A percentile compares a stretch with the other conserved stretches of the same genome.
Evolutionary conservation across 2,329 filamentous ascomycete genomes (phyloP).

Genomic region (Drechslerella dactyloides): DNA sequence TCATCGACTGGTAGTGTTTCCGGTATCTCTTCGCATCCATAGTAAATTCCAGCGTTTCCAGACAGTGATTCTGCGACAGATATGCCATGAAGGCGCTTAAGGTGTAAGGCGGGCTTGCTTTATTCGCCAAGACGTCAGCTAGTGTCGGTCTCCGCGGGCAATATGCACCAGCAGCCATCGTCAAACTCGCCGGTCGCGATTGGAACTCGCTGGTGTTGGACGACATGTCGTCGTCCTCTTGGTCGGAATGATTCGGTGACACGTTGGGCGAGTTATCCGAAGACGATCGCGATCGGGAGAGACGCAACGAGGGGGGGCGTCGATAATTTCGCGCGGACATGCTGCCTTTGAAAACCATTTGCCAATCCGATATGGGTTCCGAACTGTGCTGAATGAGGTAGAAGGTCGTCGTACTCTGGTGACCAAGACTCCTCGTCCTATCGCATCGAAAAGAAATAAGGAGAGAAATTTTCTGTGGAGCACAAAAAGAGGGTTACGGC

Average conservation of each 20-base stretch:
- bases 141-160: slow-evolving; percentile 73
- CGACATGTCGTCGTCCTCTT: slow-evolving; percentile 54
- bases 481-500: neutral
- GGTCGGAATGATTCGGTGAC: slow-evolving; percentile 52
- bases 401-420: slow-evolving; percentile 8
- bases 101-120: slow-evolving; percentile 85
- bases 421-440: slow-evolving; percentile 26
- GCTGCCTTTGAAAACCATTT: slow-evolving; percentile 51
- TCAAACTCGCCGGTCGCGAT: slow-evolving; percentile 50
- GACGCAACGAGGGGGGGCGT: slow-evolving; percentile 54
- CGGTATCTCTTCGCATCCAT: slow-evolving; percentile 89
- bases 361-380: slow-evolving; percentile 38
- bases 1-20: slow-evolving; percentile 68
- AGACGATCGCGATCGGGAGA: slow-evolving; percentile 53
- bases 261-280: slow-evolving; percentile 53
- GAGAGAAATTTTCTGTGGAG: neutral
- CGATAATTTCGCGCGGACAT: slow-evolving; percentile 55
- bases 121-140: slow-evolving; percentile 85
- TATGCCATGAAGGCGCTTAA: slow-evolving; percentile 94
- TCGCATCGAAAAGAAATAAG: slow-evolving; percentile 34
- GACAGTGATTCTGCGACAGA: slow-evolving; percentile 92
- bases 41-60: slow-evolving; percentile 95
- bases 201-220: slow-evolving; percentile 51
- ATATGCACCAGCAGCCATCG: slow-evolving; percentile 60
- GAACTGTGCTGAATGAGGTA: slow-evolving; percentile 29